Conservation (phyloP, 352 stramenopile species). For the Pythium rhizo-oryzae region DNA sequence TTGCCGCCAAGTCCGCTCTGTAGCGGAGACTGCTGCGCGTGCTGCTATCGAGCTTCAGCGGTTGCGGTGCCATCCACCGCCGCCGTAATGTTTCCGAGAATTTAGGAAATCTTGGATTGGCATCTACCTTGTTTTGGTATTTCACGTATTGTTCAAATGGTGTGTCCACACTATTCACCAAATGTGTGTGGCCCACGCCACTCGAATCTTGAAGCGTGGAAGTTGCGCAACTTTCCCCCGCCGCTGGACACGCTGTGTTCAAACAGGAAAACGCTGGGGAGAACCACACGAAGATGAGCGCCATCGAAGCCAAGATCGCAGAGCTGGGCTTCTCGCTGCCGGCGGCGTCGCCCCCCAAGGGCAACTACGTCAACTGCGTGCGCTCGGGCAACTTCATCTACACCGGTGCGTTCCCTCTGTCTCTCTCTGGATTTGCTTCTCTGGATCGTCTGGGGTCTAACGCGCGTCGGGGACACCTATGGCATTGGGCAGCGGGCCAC, state of each 20-base stretch:
- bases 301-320: constrained; percentile 66
- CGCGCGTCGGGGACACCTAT: background rate
- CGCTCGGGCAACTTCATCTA: constrained; percentile 72
- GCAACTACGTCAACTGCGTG: constrained; percentile 67
- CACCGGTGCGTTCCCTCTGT: constrained; percentile 41
- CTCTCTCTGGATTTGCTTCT: background rate
- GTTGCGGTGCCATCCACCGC: no score
- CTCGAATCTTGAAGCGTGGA: background rate
- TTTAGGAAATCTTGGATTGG: no score
- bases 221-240: background rate
- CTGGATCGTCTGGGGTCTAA: background rate
- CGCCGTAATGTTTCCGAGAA: no score
- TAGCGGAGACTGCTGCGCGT: background rate
- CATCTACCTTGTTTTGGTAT: background rate
- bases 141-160: background rate
- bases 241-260: no score
- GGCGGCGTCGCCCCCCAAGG: constrained; percentile 58
- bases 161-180: background rate
- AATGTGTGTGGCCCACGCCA: background rate
- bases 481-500: constrained; percentile 49
- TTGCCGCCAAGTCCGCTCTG: constrained; percentile 10
- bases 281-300: constrained; percentile 31
- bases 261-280: background rate
- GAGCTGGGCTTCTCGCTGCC: constrained; percentile 76
- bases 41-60: background rate